Base-by-base conservation (phyloP, 2,329 filamentous ascomycete species). In the Dothistroma septosporum region DNA sequence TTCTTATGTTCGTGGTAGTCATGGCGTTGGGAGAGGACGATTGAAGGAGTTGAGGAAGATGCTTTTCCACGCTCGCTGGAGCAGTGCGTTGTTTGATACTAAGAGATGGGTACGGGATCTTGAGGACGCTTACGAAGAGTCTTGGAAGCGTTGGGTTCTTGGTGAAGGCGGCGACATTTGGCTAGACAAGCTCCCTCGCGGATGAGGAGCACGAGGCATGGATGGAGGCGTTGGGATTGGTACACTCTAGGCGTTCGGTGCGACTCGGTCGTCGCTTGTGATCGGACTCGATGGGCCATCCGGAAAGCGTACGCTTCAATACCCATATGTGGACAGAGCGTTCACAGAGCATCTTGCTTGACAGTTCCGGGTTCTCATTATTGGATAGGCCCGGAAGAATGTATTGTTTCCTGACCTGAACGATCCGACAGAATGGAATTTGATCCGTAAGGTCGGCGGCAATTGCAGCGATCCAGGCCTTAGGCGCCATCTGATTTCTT, bases 161-260 rank as follows among this genome's bases (percentile, higher is more conserved):
- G 92, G 91, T 12, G 85, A 91, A 75, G 87, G 90, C n/a, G 92
- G 93, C 9, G 94, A 99, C 79, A 96, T 99, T 66, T 94, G 91
- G 82, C 82, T 99, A 73, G 68, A 73, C 32, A 62, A 69, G 47
- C 53, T 73, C 19, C 64, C 64, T 48, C 54, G 57, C 24, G 47
- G 54, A 57, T 53, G 53, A 58, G 24, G 49, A 53, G 21, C 47
- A 35, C 32, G 52, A 46, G 41, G 58, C n/a, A 60, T 58, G 55
- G 50, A 47, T 59, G 58, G 37, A 14, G 60, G 58, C 50, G 60
- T 59, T 52, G 19, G 41, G 44, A 50, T 50, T 24, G 47, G 19
- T n/a, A 31, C 16, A 28, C 21, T 31, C 21, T 24, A 31, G 21
- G 47, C 28, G 21, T 50, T 50, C 47, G 47, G 47, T 50, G 21